Percentiles rank a stretch among this genome's conserved stretches.
phyloP scores from a whole-genome alignment of 2,329 filamentous ascomycete genomes.

The Chaetomiaceae sp. region DNA sequence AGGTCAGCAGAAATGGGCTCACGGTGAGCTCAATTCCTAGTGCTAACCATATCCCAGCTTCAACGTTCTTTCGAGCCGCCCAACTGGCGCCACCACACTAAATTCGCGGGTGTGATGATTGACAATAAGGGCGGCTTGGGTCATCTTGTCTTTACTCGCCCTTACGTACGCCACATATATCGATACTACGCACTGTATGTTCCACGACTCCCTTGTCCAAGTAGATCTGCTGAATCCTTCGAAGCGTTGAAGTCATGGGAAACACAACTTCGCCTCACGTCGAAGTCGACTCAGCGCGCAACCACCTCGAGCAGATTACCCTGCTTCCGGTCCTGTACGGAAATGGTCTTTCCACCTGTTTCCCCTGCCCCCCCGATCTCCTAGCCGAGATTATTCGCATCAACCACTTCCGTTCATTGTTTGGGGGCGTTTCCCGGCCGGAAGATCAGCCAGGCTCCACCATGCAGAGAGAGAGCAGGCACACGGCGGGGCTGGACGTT shows the following conservation, averaged over 20 bases:
- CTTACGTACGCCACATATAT: constrained; percentile 1
- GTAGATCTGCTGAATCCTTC: neutral
- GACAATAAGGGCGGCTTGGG: constrained; percentile 1
- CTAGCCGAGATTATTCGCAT: constrained; percentile 12
- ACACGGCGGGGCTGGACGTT: neutral
- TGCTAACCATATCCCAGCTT: neutral
- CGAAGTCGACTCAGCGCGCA: neutral
- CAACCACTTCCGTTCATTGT: constrained; percentile 9
- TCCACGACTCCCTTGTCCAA: too few species aligned
- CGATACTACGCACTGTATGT: constrained; percentile 8
- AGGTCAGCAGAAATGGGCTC: neutral
- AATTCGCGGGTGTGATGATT: neutral
- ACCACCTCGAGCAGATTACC: constrained; percentile 5
- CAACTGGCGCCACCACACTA: constrained; percentile 7
- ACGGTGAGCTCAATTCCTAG: too few species aligned
- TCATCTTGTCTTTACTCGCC: neutral
- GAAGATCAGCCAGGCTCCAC: too few species aligned
- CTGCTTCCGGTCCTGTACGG: constrained; percentile 9
- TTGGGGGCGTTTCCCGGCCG: neutral
- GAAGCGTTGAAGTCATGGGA: constrained; percentile 2
- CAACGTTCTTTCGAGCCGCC: constrained; percentile 1
- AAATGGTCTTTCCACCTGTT: constrained; percentile 9
- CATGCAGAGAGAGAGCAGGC: neutral
- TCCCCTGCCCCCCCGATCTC: constrained; percentile 10
- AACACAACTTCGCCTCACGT: constrained; percentile 3